Conservation (phyloP, 2,329 filamentous ascomycete genomes). For the Arthrobotrys megalospora region DNA sequence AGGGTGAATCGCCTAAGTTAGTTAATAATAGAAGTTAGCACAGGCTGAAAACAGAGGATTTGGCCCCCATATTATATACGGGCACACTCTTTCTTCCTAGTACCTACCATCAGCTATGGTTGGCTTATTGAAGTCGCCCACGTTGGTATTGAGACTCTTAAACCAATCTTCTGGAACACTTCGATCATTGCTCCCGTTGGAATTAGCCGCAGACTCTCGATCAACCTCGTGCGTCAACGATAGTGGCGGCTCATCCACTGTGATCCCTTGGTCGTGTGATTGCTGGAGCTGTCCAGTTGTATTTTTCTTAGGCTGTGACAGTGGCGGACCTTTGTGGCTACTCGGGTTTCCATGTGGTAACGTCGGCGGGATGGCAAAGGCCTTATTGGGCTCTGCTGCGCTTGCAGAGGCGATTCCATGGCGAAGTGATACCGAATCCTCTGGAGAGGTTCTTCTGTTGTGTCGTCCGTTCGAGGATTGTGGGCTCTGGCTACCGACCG, state of each 20-base stretch:
- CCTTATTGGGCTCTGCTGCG: slow-evolving; percentile 47
- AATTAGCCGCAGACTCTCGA: slow-evolving; percentile 49
- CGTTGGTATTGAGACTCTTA: slow-evolving; percentile 63
- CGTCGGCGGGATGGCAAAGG: slow-evolving; percentile 43
- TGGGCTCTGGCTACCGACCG: slow-evolving; percentile 43
- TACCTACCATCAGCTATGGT: slow-evolving; percentile 58
- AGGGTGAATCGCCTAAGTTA: slow-evolving; percentile 67
- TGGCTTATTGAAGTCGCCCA: slow-evolving; percentile 63
- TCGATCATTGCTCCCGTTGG: slow-evolving; percentile 47
- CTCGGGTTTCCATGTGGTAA: slow-evolving; percentile 39
- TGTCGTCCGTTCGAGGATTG: slow-evolving; percentile 11
- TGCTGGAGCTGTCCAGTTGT: slow-evolving; percentile 12
- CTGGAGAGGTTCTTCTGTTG: slow-evolving; percentile 36
- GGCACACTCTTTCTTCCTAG: slow-evolving; percentile 56
- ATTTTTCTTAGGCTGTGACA: slow-evolving; percentile 5
- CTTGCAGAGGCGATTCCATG: slow-evolving; percentile 40
- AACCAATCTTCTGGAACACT: slow-evolving; percentile 64
- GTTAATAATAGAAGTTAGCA: slow-evolving; percentile 45
- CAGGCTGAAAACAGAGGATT: slow-evolving; percentile 52
- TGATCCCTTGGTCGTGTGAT: slow-evolving; percentile 18
- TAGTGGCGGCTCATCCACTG: slow-evolving; percentile 11
- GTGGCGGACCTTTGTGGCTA: slow-evolving; percentile 21
- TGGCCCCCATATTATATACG: slow-evolving; percentile 58
- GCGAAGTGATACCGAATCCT: slow-evolving; percentile 55
- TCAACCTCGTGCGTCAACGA: slow-evolving; percentile 26